Evolutionary conservation across 495 filamentous ascomycete genomes (phyloP), one percentile per base, ranked within the genome.

Genomic region (Oleoguttula mirabilis): DNA sequence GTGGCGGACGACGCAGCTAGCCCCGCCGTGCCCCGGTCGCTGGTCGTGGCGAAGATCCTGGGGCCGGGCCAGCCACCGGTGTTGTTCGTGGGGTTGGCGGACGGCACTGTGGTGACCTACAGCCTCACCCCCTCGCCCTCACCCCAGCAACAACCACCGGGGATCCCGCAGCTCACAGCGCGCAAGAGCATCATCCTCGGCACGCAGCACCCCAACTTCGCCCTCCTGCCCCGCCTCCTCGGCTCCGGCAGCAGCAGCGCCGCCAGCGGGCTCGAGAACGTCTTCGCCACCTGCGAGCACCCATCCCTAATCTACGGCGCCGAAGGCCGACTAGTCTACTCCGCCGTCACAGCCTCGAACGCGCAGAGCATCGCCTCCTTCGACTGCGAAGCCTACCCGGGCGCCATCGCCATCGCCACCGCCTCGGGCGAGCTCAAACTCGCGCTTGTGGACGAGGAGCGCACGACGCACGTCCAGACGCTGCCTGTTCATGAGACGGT

Each of bases 231-330:
- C 2, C 60, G 71, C 7, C 14, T 8, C 27, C 8, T 30, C 8
- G 27, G 27, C 27, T 8, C 27, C 8, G 27, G 27, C 8, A 30
- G 27, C 8, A 30, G 14, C 35, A 66, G 63, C 10, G n/a, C n/a
- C n/a, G 69, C 77, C 39, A 66, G 68, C 12, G 55, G 83, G 1
- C 22, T 48, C 3, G 82, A 71, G 56, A 93, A 83, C 57, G 81
- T 99, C 0, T 93, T 99, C 52, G 84, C 88, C 1, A 88, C 82
- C 0, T 94, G 85, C 51, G 90, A 96, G 48, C 83, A 95, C 54
- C 84, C 90, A 12, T 93, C 82, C 50, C 59, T 99, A 36, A 92
- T 96, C 37, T 95, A 96, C 51, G 80, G 79, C 14, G 77, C 79
- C 4, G 85, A 96, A 55, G 84, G 81, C 1, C 73, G 88, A 10